phyloP scores from a whole-genome alignment of 768 basidiomycete species.

The Pseudohyphozyma bogoriensis region DNA sequence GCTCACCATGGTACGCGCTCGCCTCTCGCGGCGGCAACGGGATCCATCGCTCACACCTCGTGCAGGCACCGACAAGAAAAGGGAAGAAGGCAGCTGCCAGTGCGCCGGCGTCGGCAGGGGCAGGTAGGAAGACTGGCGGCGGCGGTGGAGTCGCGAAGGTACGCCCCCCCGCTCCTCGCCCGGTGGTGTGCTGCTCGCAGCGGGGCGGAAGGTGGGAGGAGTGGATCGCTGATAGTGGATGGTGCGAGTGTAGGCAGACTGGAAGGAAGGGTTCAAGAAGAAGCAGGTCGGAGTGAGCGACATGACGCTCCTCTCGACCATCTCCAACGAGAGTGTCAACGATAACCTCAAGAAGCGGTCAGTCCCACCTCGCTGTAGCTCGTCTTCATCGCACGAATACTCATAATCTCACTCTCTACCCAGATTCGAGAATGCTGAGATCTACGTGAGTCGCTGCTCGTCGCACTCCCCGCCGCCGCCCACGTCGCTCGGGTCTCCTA shows the following conservation, averaged over 20 bases:
- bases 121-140: constrained; percentile 17
- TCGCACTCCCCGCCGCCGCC: not conserved
- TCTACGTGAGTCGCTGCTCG: constrained; percentile 49
- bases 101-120: not conserved
- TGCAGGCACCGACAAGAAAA: constrained; percentile 23
- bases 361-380: not conserved
- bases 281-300: constrained; percentile 93
- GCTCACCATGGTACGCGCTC: too few species aligned
- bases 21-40: too few species aligned
- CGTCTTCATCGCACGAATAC: not conserved
- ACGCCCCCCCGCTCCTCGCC: not conserved
- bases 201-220: not conserved
- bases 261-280: constrained; percentile 99
- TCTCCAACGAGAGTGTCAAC: constrained; percentile 95
- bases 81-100: constrained; percentile 19
- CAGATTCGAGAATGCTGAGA: constrained; percentile 67
- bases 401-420: not conserved
- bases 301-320: constrained; percentile 94
- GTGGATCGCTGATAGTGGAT: not conserved
- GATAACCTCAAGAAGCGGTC: constrained; percentile 95
- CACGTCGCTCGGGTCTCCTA: not conserved
- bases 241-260: constrained; percentile 64
- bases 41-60: too few species aligned
- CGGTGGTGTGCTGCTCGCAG: not conserved
- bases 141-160: constrained; percentile 23